Evolutionary conservation across 768 basidiomycete species (phyloP).

Genomic region (Auriculariales sp.): DNA sequence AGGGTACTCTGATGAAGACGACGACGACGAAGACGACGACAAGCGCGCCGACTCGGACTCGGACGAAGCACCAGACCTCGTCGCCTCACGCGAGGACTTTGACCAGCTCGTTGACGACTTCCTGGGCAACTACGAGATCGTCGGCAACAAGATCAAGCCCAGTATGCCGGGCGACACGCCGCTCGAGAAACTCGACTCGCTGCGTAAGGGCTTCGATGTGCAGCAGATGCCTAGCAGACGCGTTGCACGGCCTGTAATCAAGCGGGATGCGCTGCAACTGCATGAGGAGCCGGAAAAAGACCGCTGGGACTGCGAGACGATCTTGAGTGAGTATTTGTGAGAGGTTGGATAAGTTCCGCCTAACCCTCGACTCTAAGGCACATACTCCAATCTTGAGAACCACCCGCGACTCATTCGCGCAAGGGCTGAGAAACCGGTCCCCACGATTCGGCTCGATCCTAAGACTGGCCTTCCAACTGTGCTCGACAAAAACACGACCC

Average conservation of each 20-base stretch:
- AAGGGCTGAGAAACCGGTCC: conserved; percentile 34
- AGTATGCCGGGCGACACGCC: conserved; percentile 60
- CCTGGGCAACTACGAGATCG: conserved; percentile 67
- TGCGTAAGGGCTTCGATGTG: conserved; percentile 58
- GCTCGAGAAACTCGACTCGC: conserved; percentile 62
- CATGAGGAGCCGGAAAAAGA: conserved; percentile 36
- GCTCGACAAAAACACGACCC: conserved; percentile 12
- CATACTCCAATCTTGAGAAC: conserved; percentile 95
- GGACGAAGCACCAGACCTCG: conserved; percentile 57
- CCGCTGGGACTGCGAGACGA: conserved; percentile 95
- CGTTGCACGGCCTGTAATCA: conserved; percentile 20
- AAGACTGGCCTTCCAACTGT: conserved; percentile 65
- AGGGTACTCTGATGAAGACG: conserved; percentile 38
- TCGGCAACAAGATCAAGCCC: conserved; percentile 24
- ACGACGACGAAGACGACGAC: conserved; percentile 27
- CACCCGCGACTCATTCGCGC: conserved; percentile 81
- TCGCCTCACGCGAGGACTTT: conserved; percentile 80
- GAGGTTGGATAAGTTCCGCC: background rate
- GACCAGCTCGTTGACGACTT: conserved; percentile 87
- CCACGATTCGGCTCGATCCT: conserved; percentile 58
- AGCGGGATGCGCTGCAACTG: conserved; percentile 18
- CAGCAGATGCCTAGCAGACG: conserved; percentile 43
- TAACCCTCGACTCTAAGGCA: conserved; percentile 35
- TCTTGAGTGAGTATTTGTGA: conserved; percentile 52
- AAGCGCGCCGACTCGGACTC: conserved; percentile 24